A percentile compares a stretch with the other conserved stretches of the same genome.
phyloP scores from a whole-genome alignment of 495 filamentous ascomycete species.

The Penicillium goetzii region DNA sequence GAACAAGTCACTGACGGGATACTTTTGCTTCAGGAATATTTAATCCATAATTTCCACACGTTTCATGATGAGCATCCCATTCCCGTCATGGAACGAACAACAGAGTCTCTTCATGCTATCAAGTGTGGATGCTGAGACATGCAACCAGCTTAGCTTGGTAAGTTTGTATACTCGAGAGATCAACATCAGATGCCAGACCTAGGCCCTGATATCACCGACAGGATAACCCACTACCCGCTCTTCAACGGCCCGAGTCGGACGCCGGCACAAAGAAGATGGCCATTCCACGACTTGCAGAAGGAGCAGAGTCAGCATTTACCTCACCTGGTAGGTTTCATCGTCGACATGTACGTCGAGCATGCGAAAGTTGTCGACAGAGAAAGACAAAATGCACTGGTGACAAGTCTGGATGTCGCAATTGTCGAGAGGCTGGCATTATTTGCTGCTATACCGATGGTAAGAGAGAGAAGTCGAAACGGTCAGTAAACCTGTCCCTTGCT shows the following conservation, averaged over 20 bases:
- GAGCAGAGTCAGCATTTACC: slow-evolving; percentile 41
- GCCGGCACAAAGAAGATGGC: slow-evolving; percentile 42
- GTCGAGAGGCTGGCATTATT: slow-evolving; percentile 50
- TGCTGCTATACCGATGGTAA: slow-evolving; percentile 63
- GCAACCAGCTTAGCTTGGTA: slow-evolving; percentile 36
- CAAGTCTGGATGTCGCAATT: slow-evolving; percentile 59
- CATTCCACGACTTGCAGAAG: slow-evolving; percentile 48
- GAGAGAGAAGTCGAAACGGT: slow-evolving; percentile 60
- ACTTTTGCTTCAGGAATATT: not conserved
- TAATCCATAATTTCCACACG: not conserved
- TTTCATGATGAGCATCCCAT: slow-evolving; percentile 34
- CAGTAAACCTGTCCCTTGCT: slow-evolving; percentile 5
- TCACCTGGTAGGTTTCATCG: slow-evolving; percentile 46
- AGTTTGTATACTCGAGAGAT: not conserved
- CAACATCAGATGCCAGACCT: not conserved
- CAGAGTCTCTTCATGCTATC: slow-evolving; percentile 38
- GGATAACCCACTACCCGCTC: slow-evolving; percentile 31
- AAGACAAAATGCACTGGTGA: slow-evolving; percentile 65
- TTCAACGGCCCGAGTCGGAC: slow-evolving; percentile 26
- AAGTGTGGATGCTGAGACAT: slow-evolving; percentile 36
- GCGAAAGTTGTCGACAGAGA: slow-evolving; percentile 52
- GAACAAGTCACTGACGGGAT: not conserved
- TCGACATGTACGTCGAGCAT: slow-evolving; percentile 51
- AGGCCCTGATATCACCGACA: slow-evolving; percentile 16
- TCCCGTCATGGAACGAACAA: slow-evolving; percentile 37